phyloP scores from a whole-genome alignment of 768 basidiomycete species.

The Termitomyces sp. region DNA sequence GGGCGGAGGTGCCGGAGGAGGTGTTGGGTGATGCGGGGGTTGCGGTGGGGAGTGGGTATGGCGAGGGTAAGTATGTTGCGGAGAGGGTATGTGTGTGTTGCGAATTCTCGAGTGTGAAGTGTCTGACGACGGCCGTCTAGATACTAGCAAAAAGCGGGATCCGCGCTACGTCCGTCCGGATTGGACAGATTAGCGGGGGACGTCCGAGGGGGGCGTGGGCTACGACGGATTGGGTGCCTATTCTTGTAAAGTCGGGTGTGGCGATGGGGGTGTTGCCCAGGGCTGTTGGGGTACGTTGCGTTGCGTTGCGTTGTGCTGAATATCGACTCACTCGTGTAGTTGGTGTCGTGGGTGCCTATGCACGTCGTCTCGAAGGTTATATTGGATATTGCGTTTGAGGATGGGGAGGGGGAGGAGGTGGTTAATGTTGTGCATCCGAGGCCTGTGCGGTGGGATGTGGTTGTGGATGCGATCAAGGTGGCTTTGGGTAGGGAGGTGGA shows the following conservation, averaged over 20 bases:
- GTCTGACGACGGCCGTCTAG: too few species aligned
- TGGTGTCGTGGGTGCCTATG: conserved; percentile 40
- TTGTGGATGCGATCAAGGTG: conserved; percentile 19
- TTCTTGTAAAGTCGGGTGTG: conserved; percentile 33
- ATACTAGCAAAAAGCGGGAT: conserved; percentile 37
- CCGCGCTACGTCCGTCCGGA: conserved; percentile 32
- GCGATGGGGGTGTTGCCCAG: conserved; percentile 24
- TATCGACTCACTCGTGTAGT: too few species aligned
- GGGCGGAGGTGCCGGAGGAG: conserved; percentile 26
- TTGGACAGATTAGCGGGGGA: conserved; percentile 45
- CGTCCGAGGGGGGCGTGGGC: conserved; percentile 38
- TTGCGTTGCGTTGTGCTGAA: too few species aligned
- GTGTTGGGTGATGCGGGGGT: conserved; percentile 24
- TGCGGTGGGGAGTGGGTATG: conserved; percentile 40
- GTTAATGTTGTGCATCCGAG: conserved; percentile 37
- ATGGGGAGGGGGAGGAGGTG: too few species aligned
- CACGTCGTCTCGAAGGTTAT: conserved; percentile 24
- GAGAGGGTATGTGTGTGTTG: conserved; percentile 38
- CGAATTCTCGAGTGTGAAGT: too few species aligned
- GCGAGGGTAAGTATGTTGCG: conserved; percentile 41
- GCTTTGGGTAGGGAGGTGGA: not conserved
- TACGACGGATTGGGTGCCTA: conserved; percentile 44
- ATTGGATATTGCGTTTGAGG: conserved; percentile 27
- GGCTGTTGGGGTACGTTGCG: conserved; percentile 28
- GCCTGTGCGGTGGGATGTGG: conserved; percentile 27